Evolutionary conservation across 2,329 filamentous ascomycete genomes (phyloP), one percentile per base, ranked within the genome.

Genomic region (Xylaria sp.): DNA sequence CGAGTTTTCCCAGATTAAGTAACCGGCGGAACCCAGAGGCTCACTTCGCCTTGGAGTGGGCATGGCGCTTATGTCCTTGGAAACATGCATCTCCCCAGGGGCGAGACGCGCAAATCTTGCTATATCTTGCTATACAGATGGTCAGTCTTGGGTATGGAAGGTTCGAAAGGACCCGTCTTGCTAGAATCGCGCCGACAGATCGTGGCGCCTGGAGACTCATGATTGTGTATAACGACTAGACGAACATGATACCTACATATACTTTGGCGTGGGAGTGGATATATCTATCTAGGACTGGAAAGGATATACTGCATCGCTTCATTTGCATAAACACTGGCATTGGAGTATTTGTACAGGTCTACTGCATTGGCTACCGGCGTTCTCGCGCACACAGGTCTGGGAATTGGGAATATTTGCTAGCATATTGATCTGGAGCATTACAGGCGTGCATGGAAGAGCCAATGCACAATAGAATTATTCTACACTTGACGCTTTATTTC

Each of bases 1-100:
- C 11, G 47, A 61, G 12, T 58, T 27, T 4, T 4, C 60, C 36
- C 3, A 2, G 5, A n/a, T 59, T 42, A 59, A 60, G 9, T 61
- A 24, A 61, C 19, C 36, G 14, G 9, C 12, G 11, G 5, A 53
- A 14, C 11, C 19, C n/a, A 2, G 4, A 47, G 8, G 11, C 24
- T 58, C 17, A 50, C 7, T 4, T 4, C 27, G 2, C 19, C 34
- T 36, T 3, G 7, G n/a, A n/a, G 21, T 14, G 12, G 8, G 9
- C n/a, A 36, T 24, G 45, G 24, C 2, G 12, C 9, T 24, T 12
- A 5, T 21, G 12, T 24, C 24, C 2, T 27, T 32, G 34, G 34
- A 45, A 14, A n/a, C 54, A 6, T n/a, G 24, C 1, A 34, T 39
- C 27, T 47, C 24, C 8, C 34, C 1, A 14, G 7, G 14, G 6